phyloP scores from a whole-genome alignment of 2,329 filamentous ascomycete genomes.

The Penicillium frequentans region DNA sequence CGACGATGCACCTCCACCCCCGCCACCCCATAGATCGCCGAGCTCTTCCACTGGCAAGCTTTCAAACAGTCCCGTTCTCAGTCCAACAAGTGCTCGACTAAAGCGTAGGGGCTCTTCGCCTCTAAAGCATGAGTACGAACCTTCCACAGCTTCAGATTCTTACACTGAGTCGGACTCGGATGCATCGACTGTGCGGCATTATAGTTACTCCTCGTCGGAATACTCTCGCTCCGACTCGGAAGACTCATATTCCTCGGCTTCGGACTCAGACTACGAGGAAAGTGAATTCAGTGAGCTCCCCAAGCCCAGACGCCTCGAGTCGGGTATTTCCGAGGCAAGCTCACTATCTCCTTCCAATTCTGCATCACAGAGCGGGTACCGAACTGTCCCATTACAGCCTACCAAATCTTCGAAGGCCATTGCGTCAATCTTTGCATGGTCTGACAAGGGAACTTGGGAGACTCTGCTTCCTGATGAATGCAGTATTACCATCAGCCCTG shows the following conservation, averaged over 20 bases:
- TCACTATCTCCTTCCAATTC: conserved; percentile 79
- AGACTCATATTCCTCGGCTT: conserved; percentile 32
- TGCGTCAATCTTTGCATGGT: conserved; percentile 64
- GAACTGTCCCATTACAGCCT: conserved; percentile 50
- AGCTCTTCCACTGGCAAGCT: conserved; percentile 48
- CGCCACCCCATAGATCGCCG: conserved; percentile 54
- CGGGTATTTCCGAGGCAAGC: conserved; percentile 48
- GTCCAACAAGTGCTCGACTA: conserved; percentile 49
- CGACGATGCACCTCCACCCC: conserved; percentile 38
- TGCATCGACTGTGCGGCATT: conserved; percentile 56
- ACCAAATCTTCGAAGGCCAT: conserved; percentile 55
- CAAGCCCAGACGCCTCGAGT: conserved; percentile 39
- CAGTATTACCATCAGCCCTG: conserved; percentile 62
- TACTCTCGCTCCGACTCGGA: conserved; percentile 31
- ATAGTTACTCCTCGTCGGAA: conserved; percentile 29
- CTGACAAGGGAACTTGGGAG: conserved; percentile 63
- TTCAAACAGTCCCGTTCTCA: conserved; percentile 49
- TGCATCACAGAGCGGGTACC: conserved; percentile 72
- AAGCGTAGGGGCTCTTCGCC: conserved; percentile 83
- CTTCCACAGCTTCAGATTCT: conserved; percentile 67
- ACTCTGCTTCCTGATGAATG: conserved; percentile 62
- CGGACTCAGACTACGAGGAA: conserved; percentile 56
- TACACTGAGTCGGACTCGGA: conserved; percentile 54
- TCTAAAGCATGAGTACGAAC: conserved; percentile 94
- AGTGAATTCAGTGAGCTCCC: conserved; percentile 45